phyloP scores from a whole-genome alignment of 805 yeast species.

The Zygoascus ofunaensis region DNA sequence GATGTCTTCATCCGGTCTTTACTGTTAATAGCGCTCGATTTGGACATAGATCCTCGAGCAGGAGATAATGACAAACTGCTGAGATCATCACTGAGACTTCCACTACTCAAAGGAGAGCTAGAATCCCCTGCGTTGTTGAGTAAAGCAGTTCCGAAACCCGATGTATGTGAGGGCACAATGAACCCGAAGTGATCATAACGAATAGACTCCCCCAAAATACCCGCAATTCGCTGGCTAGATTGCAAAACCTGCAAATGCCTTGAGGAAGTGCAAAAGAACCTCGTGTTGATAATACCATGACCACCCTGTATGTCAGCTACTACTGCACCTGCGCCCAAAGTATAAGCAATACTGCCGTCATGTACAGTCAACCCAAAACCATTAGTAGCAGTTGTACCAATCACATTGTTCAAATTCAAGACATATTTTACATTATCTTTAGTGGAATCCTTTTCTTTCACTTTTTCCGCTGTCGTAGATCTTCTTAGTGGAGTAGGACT shows the following conservation, averaged over 20 bases:
- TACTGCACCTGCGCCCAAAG: slow-evolving; percentile 26
- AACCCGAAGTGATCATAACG: not conserved
- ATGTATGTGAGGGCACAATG: not conserved
- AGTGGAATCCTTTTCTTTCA: no score
- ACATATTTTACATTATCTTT: not conserved
- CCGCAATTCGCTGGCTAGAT: slow-evolving; percentile 1
- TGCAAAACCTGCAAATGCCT: slow-evolving; percentile 10
- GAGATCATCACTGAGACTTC: not conserved
- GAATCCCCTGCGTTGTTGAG: not conserved
- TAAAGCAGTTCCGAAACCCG: not conserved
- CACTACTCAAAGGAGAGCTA: not conserved
- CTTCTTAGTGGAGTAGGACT: not conserved
- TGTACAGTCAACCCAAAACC: slow-evolving; percentile 11
- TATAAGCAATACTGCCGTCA: slow-evolving; percentile 17
- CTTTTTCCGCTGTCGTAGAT: not conserved
- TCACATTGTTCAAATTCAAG: slow-evolving; percentile 9
- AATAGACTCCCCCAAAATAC: not conserved
- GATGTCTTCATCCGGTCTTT: slow-evolving; percentile 41
- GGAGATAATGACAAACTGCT: not conserved
- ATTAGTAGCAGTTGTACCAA: slow-evolving; percentile 19
- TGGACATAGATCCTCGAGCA: slow-evolving; percentile 1
- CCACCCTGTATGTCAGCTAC: slow-evolving; percentile 8
- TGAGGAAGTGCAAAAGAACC: slow-evolving; percentile 14
- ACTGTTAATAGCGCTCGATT: slow-evolving; percentile 18
- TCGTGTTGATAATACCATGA: slow-evolving; percentile 5